Percentiles rank a stretch among this genome's conserved stretches.
phyloP scores from a whole-genome alignment of 108 stramenopile genomes.

The Thalassiosira profunda region DNA sequence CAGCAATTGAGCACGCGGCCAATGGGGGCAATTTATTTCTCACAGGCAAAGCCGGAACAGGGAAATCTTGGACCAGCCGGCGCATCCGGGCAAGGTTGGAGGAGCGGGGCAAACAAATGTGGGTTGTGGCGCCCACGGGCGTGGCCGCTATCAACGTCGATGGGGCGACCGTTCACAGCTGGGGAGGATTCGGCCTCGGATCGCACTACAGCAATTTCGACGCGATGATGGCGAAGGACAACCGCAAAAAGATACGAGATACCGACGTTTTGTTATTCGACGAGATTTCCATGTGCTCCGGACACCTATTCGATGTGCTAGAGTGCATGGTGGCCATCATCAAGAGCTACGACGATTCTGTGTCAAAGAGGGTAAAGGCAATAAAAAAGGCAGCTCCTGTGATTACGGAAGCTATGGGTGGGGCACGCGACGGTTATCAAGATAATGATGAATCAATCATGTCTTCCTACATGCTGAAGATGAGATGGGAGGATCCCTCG shows the following conservation, averaged over 20 bases:
- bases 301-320: slow-evolving; percentile 64
- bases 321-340: slow-evolving; percentile 61
- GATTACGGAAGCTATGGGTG: too few species aligned
- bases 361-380: background rate
- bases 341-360: slow-evolving; percentile 18
- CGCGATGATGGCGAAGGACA: slow-evolving; percentile 19
- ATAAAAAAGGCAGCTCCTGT: slow-evolving; percentile 14
- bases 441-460: too few species aligned
- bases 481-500: slow-evolving; percentile 28
- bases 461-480: slow-evolving; percentile 17
- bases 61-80: slow-evolving; percentile 48
- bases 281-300: slow-evolving; percentile 65
- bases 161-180: slow-evolving; percentile 58
- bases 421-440: too few species aligned
- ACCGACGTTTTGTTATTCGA: slow-evolving; percentile 53
- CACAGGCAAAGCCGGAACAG: slow-evolving; percentile 54
- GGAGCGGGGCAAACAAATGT: slow-evolving; percentile 13
- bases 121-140: slow-evolving; percentile 68
- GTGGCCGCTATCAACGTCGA: slow-evolving; percentile 55
- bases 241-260: slow-evolving; percentile 9
- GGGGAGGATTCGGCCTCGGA: slow-evolving; percentile 48
- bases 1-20: slow-evolving; percentile 23
- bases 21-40: slow-evolving; percentile 34
- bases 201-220: slow-evolving; percentile 27
- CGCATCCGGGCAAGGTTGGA: slow-evolving; percentile 12